Base-by-base conservation (phyloP, 257 asterid species). In the Salvia hispanica region DNA sequence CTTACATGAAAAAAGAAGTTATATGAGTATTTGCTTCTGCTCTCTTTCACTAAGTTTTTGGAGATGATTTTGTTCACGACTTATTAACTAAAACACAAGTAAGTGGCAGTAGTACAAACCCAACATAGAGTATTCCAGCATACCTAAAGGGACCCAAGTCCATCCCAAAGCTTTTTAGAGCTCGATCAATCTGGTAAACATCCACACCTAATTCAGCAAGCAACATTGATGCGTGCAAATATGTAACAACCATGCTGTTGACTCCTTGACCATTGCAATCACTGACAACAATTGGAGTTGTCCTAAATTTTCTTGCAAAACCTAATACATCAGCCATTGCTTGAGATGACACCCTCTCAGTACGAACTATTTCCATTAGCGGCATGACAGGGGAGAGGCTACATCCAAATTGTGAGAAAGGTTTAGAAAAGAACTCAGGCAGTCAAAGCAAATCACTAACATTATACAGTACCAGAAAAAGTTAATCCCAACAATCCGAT, bases 91-190 rank as follows among this genome's bases (percentile, higher is more conserved):
- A 55, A 55, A 51, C 46, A 39, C n/a, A 10, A 56, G 53, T 5
- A 47, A 18, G 44, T 4, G 31, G 36, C 36, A 52, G 25, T 11
- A 11, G 36, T 4, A 36, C 50, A 9, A 62, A 36, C 48, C 39
- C 12, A 56, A 59, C 3, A 40, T 58, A 36, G 13, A n/a, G 46
- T 52, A 28, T 37, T 64, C 46, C 64, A 59, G 62, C 81, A 55
- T 84, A 82, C 88, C 86, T 81, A 43, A 82, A 85, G 47, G 91
- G 88, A 51, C 88, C 86, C 12, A 78, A 53, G 61, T 67, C 75
- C 88, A 82, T 85, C 61, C 91, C 91, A 53, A 82, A 85, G 71
- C 76, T 69, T 59, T 74, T 72, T 54, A 85, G 67, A 53, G 80
- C 80, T 33, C 64, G 72, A 76, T 85, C 91, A 53, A 85, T 72